These are phyloP conservation scores for Bacterosira constricta DNA, from an alignment of 108 stramenopile genomes.

Conservation along the genomic window DNA sequence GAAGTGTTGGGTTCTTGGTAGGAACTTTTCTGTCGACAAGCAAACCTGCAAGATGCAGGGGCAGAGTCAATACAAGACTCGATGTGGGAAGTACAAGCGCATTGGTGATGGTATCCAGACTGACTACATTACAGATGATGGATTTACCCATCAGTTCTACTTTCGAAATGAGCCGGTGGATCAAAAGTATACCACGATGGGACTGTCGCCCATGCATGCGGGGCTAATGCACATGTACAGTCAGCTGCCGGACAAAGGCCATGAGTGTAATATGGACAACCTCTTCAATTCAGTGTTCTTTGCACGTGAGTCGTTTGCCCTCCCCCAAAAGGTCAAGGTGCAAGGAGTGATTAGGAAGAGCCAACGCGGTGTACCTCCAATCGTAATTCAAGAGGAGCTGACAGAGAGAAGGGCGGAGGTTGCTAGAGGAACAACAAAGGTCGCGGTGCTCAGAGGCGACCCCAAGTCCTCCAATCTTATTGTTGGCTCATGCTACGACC, in stretches of 20 bases:
- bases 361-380: conserved; percentile 2
- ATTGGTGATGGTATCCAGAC: conserved; percentile 16
- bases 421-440: background rate
- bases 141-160: conserved; percentile 7
- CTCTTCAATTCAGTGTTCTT: conserved; percentile 1
- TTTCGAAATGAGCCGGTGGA: conserved; percentile 15
- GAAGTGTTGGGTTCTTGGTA: conserved; percentile 2
- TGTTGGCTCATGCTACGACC: conserved; percentile 11
- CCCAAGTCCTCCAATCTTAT: background rate
- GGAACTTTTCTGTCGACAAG: conserved; percentile 1
- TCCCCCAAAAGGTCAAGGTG: background rate
- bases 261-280: conserved; percentile 8
- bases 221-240: background rate
- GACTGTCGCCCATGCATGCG: background rate
- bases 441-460: background rate
- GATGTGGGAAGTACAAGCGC: conserved; percentile 14
- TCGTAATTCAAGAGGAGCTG: conserved; percentile 6
- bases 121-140: conserved; percentile 13
- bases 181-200: background rate
- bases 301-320: background rate
- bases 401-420: conserved; percentile 4
- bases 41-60: conserved; percentile 20
- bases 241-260: background rate
- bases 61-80: background rate
- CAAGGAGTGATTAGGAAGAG: conserved; percentile 16